These are phyloP conservation scores for Scedosporium aurantiacum DNA, from an alignment of 2,329 filamentous ascomycete genomes.

Conservation along the genomic window DNA sequence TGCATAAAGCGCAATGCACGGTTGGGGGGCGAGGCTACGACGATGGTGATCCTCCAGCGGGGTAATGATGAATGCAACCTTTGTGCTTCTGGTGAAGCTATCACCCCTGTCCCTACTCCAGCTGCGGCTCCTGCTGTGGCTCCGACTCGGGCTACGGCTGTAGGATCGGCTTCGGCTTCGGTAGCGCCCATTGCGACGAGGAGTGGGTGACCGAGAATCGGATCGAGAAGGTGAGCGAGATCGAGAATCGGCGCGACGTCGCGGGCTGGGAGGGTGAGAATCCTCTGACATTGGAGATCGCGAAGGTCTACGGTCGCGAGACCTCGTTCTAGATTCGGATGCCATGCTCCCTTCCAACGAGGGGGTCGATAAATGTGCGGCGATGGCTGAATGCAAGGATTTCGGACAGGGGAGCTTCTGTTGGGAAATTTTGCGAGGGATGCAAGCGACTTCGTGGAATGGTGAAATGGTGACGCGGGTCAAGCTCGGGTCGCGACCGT, in stretches of 20 bases:
- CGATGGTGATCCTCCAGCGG: not conserved
- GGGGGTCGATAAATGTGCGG: not conserved
- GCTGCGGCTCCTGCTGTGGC: slow-evolving; percentile 23
- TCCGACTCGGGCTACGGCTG: slow-evolving; percentile 16
- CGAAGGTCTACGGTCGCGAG: not conserved
- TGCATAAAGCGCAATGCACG: not conserved
- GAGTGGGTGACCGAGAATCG: slow-evolving; percentile 18
- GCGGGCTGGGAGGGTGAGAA: not conserved
- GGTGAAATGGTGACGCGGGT: not conserved
- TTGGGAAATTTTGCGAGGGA: not conserved
- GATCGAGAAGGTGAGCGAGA: slow-evolving; percentile 5
- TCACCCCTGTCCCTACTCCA: slow-evolving; percentile 25
- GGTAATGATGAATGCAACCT: slow-evolving; percentile 26
- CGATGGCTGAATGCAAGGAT: not conserved
- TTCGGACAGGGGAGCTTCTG: not conserved
- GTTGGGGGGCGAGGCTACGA: not conserved
- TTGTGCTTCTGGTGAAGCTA: slow-evolving; percentile 36
- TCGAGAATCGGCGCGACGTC: slow-evolving; percentile 2
- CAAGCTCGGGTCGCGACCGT: not conserved
- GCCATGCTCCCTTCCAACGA: not conserved
- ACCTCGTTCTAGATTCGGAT: not conserved
- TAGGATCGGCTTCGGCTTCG: slow-evolving; percentile 19
- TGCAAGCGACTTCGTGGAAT: not conserved
- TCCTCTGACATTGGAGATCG: not conserved
- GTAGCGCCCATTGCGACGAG: slow-evolving; percentile 25